phyloP scores from a whole-genome alignment of 805 yeast species.

The Saturnispora mendoncae region DNA sequence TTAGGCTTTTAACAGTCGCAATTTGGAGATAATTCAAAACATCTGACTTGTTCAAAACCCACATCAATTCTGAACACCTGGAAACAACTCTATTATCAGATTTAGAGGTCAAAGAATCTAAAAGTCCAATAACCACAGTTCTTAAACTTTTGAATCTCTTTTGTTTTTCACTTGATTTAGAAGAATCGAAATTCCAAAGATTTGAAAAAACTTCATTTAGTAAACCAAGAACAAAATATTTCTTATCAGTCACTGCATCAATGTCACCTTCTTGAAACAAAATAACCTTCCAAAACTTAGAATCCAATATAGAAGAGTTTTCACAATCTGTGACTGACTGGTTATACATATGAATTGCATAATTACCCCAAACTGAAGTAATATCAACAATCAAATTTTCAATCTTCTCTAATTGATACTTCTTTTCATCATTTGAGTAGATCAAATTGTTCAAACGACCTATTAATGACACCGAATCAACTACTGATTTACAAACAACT shows the following conservation, averaged over 20 bases:
- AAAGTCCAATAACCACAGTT: not conserved
- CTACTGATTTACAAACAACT: slow-evolving; percentile 35
- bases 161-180: not conserved
- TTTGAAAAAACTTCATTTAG: slow-evolving; percentile 23
- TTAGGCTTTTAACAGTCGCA: not conserved
- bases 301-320: slow-evolving; percentile 11
- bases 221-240: slow-evolving; percentile 17
- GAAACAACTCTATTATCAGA: not conserved
- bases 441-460: slow-evolving; percentile 31
- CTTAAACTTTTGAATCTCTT: not conserved
- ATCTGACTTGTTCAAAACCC: slow-evolving; percentile 15
- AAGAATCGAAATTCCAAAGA: slow-evolving; percentile 10
- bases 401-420: slow-evolving; percentile 16
- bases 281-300: slow-evolving; percentile 23
- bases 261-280: slow-evolving; percentile 9
- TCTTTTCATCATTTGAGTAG: slow-evolving; percentile 15
- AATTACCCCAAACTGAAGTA: slow-evolving; percentile 40
- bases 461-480: slow-evolving; percentile 41
- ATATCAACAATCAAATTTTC: slow-evolving; percentile 29
- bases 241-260: slow-evolving; percentile 8
- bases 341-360: slow-evolving; percentile 20
- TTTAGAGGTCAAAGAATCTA: slow-evolving; percentile 1
- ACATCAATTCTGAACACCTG: slow-evolving; percentile 15
- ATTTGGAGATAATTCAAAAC: slow-evolving; percentile 5
- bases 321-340: not conserved